These are phyloP conservation scores for Acanthochlamys bracteata DNA, from an alignment of 106 monocot species.

Conservation along the genomic window DNA sequence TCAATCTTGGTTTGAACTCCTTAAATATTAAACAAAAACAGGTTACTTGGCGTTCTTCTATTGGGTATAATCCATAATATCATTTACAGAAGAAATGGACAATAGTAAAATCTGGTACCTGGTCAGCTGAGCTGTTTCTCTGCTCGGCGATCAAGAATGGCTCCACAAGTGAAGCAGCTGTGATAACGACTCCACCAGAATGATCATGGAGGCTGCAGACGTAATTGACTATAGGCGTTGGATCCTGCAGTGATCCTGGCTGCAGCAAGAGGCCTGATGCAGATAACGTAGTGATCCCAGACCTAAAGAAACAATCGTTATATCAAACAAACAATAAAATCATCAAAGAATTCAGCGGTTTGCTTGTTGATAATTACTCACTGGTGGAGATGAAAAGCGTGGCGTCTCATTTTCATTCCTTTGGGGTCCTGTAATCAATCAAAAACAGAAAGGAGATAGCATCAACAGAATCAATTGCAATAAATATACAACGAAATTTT, in stretches of 20 bases:
- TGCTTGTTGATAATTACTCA: slow-evolving; percentile 10
- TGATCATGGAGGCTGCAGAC: slow-evolving; percentile 17
- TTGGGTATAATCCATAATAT: too few relatives aligned
- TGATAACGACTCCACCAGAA: slow-evolving; percentile 47
- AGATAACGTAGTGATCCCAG: slow-evolving; percentile 68
- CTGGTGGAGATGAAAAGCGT: slow-evolving; percentile 80
- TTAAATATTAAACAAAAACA: not conserved
- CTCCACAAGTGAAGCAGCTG: slow-evolving; percentile 59
- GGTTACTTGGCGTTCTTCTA: too few relatives aligned
- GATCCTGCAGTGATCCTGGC: slow-evolving; percentile 23
- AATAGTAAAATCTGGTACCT: slow-evolving; percentile 11
- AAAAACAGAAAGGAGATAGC: too few relatives aligned
- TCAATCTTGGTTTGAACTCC: slow-evolving; percentile 38
- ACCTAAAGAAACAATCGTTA: slow-evolving; percentile 33
- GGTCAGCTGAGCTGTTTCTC: slow-evolving; percentile 28
- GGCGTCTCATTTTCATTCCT: slow-evolving; percentile 65
- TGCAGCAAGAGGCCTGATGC: slow-evolving; percentile 71
- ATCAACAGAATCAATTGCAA: too few relatives aligned
- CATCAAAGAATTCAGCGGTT: not conserved
- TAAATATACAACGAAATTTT: too few relatives aligned
- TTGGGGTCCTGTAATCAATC: slow-evolving; percentile 63
- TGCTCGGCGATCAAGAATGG: slow-evolving; percentile 63
- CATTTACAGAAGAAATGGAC: too few relatives aligned
- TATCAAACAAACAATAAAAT: too few relatives aligned
- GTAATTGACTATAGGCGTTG: slow-evolving; percentile 18